These are phyloP conservation scores for Lactarius tabidus DNA, from an alignment of 768 basidiomycete species.

Conservation along the genomic window DNA sequence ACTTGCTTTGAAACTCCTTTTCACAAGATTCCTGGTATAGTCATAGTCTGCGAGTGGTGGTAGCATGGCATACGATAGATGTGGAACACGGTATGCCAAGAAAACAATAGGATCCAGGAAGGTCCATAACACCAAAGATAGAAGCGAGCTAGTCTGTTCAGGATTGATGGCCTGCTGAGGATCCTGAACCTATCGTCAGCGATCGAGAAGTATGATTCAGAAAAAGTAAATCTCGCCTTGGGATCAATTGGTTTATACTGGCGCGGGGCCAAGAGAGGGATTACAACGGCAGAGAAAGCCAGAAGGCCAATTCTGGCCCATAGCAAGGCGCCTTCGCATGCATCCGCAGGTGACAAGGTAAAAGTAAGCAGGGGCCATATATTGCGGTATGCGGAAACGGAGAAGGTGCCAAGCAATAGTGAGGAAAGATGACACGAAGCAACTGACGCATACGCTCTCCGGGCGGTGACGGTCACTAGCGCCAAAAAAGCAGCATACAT, in stretches of 20 bases:
- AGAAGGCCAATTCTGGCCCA: conserved; percentile 52
- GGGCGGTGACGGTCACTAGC: conserved; percentile 22
- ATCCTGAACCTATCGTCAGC: conserved; percentile 23
- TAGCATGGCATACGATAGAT: conserved; percentile 40
- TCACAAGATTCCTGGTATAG: conserved; percentile 33
- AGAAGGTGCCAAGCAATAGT: conserved; percentile 44
- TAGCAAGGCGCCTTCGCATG: conserved; percentile 42
- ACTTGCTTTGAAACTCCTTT: conserved; percentile 34
- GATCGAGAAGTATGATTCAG: not conserved
- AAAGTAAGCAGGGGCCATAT: conserved; percentile 57
- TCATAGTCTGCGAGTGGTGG: conserved; percentile 48
- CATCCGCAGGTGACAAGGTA: conserved; percentile 46
- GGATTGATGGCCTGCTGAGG: conserved; percentile 28
- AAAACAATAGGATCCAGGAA: conserved; percentile 53
- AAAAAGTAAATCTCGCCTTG: conserved; percentile 33
- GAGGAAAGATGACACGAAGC: conserved; percentile 45
- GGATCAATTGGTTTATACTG: conserved; percentile 57
- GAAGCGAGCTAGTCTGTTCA: conserved; percentile 32
- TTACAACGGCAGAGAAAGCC: conserved; percentile 39
- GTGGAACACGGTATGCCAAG: conserved; percentile 39
- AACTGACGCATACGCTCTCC: not conserved
- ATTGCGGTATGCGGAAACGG: conserved; percentile 52
- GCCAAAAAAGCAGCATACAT: conserved; percentile 27
- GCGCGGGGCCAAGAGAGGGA: conserved; percentile 55
- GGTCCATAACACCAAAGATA: conserved; percentile 40